Evolutionary conservation across 306 rosid species (phyloP).

Genomic region (barrel medic (Medicago truncatula)): DNA sequence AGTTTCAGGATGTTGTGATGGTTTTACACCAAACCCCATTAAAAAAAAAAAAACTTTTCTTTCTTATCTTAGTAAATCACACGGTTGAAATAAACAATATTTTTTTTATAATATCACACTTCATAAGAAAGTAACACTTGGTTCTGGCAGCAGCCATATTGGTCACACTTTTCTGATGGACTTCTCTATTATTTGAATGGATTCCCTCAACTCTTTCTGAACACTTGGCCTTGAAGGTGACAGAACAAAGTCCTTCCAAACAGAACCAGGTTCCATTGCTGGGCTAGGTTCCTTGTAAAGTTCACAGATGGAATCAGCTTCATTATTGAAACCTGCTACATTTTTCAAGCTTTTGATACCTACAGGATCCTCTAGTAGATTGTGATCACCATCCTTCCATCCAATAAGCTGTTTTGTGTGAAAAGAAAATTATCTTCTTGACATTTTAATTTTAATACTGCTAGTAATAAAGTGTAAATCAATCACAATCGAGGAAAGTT

Average conservation of each 20-base stretch:
- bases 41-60: neutral
- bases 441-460: neutral
- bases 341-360: constrained; percentile 54
- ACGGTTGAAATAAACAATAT: neutral
- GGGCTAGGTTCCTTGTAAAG: constrained; percentile 58
- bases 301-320: constrained; percentile 75
- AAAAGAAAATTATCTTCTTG: constrained; percentile 24
- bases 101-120: constrained; percentile 1
- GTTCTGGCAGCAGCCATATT: neutral
- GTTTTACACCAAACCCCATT: neutral
- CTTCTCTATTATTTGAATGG: constrained; percentile 62
- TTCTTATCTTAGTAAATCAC: neutral
- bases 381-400: constrained; percentile 67
- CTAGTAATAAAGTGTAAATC: neutral
- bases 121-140: constrained; percentile 5
- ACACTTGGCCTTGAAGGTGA: constrained; percentile 55
- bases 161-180: constrained; percentile 16
- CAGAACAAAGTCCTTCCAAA: constrained; percentile 67
- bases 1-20: neutral
- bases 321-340: constrained; percentile 59
- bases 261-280: constrained; percentile 52
- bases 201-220: constrained; percentile 58
- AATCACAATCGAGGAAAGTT: constrained; percentile 9
- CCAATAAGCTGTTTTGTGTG: constrained; percentile 65
- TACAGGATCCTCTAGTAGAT: constrained; percentile 65